Base-by-base conservation (phyloP, 1,284 basidiomycete genomes). In the Ganoderma lucidum region DNA sequence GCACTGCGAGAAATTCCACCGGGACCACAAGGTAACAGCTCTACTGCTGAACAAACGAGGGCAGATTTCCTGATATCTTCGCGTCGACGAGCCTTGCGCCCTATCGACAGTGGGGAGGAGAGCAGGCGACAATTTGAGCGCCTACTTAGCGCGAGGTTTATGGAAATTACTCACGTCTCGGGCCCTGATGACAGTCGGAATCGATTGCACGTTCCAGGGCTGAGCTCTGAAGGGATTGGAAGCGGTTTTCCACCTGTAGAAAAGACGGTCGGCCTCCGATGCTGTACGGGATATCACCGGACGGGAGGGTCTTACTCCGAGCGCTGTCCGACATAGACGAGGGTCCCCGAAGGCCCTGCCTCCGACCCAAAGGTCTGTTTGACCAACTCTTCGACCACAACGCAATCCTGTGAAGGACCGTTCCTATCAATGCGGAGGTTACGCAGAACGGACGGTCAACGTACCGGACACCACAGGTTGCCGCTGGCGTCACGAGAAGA, bases 151-250 rank as follows among this genome's bases (percentile, higher is more conserved):
- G 63, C 42, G 60, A 37, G 66, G 65, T 56, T 48, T 35, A 65
- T 51, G 48, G 59, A 60, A 28, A 55, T 65, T 65, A 85, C 92
- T 75, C 76, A 94, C 94, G 73, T 92, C 83, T 75, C 85, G 80
- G n/a, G 90, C 68, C 73, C 87, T 87, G 67, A 96, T 82, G 70
- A 96, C 89, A 12, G 94, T 95, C 17, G 95, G 95, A 30, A 96
- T 83, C 41, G 81, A 82, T 39, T 80, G 78, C 63, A 96, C 79
- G 10, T 87, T 86, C 90, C 91, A 95, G 37, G 88, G 89, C 19
- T 85, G 85, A 59, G 83, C 83, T 68, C 93, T 88, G 75, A 89
- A 93, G 3, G 84, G 75, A 75, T 94, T 93, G 28, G 85, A 81
- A 8, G 85, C 80, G 2, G 83, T 78, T 78, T 88, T 93, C 93